Base-by-base conservation (phyloP, 1,139 yeast genomes). In the Hyphopichia burtonii region DNA sequence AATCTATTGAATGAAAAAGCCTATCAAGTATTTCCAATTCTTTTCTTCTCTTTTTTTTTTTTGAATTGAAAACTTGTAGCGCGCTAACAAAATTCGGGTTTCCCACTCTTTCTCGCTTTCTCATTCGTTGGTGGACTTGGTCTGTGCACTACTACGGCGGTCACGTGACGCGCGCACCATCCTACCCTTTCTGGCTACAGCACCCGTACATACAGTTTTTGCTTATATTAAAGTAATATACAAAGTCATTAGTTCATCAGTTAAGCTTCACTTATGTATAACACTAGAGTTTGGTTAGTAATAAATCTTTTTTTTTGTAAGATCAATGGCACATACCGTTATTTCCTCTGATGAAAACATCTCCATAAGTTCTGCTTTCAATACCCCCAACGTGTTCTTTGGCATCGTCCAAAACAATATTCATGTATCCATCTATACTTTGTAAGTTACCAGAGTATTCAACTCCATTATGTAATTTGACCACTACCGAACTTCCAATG, bases 361-460 rank as follows among this genome's bases (percentile, higher is more conserved):
- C 98, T 32, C 89, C 91, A 56, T 84, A 87, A 36, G 73, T 61
- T 42, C 76, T 78, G 44, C 82, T 81, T 39, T 75, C 70, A 14
- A 82, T 83, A 41, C 78, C 77, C 3, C 78, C 77, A 22, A 80
- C 78, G 38, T 69, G 68, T 60, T 93, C 98, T 40, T 78, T 74
- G 3, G 96, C 82, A 41, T 82, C 77, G 45, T 86, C 90, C 54
- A 93, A 74, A 4, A 93, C 96, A 42, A 93, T 85, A 65, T 94
- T 94, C 97, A 93, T 91, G 66, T 83, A 94, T 14, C 99, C 98
- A 59, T 93, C 99, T 43, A 93, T 91, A 38, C 96, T 87, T 54
- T 88, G 94, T 45, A 93, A 75, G 46, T 71, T 76, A 14, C 89
- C 88, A 48, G 61, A 54, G 63, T 90, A 93, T 49, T 87, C 88